Conservation (phyloP, 1,284 basidiomycete species). For the Peniophora sp. region DNA sequence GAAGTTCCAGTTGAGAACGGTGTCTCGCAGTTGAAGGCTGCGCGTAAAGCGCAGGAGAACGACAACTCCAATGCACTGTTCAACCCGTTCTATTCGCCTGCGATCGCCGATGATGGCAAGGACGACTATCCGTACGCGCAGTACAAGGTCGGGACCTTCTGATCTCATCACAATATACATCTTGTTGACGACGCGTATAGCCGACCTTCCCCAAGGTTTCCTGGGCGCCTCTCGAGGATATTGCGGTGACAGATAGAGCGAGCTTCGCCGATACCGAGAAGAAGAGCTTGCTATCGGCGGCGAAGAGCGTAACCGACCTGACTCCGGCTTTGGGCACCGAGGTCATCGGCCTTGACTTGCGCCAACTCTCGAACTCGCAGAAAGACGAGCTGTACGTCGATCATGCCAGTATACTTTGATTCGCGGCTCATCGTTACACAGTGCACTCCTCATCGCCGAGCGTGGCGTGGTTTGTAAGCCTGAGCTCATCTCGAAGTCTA, state of each 20-base stretch:
- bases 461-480: slow-evolving; percentile 62
- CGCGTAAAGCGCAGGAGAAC: slow-evolving; percentile 7
- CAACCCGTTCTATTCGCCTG: slow-evolving; percentile 66
- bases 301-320: slow-evolving; percentile 48
- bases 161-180: background rate
- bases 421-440: slow-evolving; percentile 16
- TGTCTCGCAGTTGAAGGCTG: slow-evolving; percentile 11
- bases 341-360: slow-evolving; percentile 53
- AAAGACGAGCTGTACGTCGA: slow-evolving; percentile 57
- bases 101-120: slow-evolving; percentile 39
- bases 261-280: slow-evolving; percentile 53
- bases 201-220: slow-evolving; percentile 56
- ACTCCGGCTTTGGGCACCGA: slow-evolving; percentile 64
- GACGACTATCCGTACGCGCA: slow-evolving; percentile 48
- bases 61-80: slow-evolving; percentile 22
- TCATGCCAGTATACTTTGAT: background rate
- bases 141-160: slow-evolving; percentile 42
- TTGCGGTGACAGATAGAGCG: slow-evolving; percentile 58
- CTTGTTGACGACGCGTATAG: slow-evolving; percentile 23
- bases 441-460: slow-evolving; percentile 62
- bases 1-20: slow-evolving; percentile 13
- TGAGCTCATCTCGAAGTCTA: no score
- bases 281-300: slow-evolving; percentile 46
- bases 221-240: slow-evolving; percentile 56
- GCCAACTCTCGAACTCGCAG: slow-evolving; percentile 48